These are phyloP conservation scores for Hygrophila difformis DNA, from an alignment of 257 asterid genomes.

Conservation along the genomic window DNA sequence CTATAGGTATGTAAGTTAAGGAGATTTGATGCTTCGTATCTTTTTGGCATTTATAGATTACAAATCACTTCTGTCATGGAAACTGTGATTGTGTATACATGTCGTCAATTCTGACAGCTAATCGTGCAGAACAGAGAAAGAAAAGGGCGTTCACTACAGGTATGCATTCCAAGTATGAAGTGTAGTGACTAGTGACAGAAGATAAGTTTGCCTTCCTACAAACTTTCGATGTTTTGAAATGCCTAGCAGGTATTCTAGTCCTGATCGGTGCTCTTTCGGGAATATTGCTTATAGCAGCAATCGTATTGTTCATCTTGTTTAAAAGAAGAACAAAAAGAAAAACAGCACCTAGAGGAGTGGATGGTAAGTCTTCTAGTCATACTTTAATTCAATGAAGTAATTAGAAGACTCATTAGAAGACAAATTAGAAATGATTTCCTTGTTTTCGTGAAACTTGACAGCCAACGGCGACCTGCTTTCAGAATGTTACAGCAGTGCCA, in stretches of 20 bases:
- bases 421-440: background rate
- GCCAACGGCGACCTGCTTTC: conserved; percentile 20
- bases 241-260: conserved; percentile 36
- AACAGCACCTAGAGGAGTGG: conserved; percentile 17
- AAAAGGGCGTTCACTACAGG: conserved; percentile 22
- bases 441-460: conserved; percentile 15
- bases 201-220: background rate
- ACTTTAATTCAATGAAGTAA: no score
- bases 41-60: no score
- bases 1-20: conserved; percentile 27
- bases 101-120: conserved; percentile 17
- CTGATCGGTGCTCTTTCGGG: conserved; percentile 34
- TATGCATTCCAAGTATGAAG: conserved; percentile 6
- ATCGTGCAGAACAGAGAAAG: conserved; percentile 22
- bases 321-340: conserved; percentile 21
- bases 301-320: conserved; percentile 19
- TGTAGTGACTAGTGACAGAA: no score
- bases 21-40: no score
- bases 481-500: conserved; percentile 26
- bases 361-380: conserved; percentile 22
- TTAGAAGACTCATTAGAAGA: background rate
- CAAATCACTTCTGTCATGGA: no score
- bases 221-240: background rate
- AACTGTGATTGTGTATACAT: no score
- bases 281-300: conserved; percentile 15